Evolutionary conservation across 169 alveolate genomes (phyloP), one percentile per base, ranked within the genome.

Genomic region (Plasmodium gonderi): DNA sequence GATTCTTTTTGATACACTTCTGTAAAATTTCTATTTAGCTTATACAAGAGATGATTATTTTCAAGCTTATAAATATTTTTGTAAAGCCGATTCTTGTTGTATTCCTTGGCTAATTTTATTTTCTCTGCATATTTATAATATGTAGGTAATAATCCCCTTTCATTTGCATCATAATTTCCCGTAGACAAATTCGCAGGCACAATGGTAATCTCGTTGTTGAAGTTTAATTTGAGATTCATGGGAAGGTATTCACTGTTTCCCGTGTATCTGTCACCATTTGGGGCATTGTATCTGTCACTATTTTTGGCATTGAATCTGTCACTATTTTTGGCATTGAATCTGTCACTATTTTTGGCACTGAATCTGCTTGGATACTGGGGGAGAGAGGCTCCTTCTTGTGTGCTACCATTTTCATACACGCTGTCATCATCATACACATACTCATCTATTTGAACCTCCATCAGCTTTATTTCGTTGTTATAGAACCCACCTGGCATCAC

Each of bases 401-500:
- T 26, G 36, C 17, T 1, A 8, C 12, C 20, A 11, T 17, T 4
- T 14, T 20, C 42, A 64, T 80, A 40, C 11, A 29, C 72, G 38
- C 36, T 31, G 1, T 17, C 23, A 1, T 85, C 89, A 9, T 85
- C 92, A 45, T 85, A 85, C 4, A 60, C n/a, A 33, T 12, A 90
- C 8, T 90, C 67, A 0, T 69, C 81, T 14, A 90, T 64, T 9
- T 60, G 36, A 0, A 69, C 64, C 72, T 78, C 90, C 47, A 90
- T 47, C 33, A 90, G n/a, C 47, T 90, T 77, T 77, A 90, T 26
- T 29, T 76, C 82, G 40, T 90, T 90, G 20, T 90, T 90, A 51
- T 67, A 76, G 72, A 64, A 90, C 0, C 94, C 94, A 2, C 83
- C 23, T 1, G 94, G 94, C 4, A 78, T 38, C 12, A 90, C 81